Conservation (phyloP, 2,329 filamentous ascomycete genomes). For the Fusarium pilosicola region DNA sequence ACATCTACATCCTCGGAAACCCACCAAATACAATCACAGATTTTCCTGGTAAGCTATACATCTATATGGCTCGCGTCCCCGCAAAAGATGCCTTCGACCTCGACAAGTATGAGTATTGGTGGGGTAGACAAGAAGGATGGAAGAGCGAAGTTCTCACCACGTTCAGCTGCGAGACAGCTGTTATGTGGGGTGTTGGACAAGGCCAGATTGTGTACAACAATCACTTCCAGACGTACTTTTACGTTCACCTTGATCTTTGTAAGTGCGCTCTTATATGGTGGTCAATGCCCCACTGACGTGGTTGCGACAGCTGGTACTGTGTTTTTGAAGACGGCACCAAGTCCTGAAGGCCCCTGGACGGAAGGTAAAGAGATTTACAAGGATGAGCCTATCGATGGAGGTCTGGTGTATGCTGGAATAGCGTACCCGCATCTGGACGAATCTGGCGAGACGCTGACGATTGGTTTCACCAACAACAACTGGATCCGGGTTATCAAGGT, state of each 20-base stretch:
- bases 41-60: slow-evolving; percentile 43
- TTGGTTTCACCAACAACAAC: slow-evolving; percentile 55
- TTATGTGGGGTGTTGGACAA: slow-evolving; percentile 52
- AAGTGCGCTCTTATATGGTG: background rate
- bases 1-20: slow-evolving; percentile 53
- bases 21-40: slow-evolving; percentile 47
- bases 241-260: slow-evolving; percentile 46
- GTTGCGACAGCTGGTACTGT: slow-evolving; percentile 11
- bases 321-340: slow-evolving; percentile 24
- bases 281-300: fast-evolving
- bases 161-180: slow-evolving; percentile 51
- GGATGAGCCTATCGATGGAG: slow-evolving; percentile 46
- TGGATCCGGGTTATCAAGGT: slow-evolving; percentile 51
- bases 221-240: slow-evolving; percentile 49
- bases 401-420: slow-evolving; percentile 50
- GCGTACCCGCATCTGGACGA: slow-evolving; percentile 52
- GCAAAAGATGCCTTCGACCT: slow-evolving; percentile 51
- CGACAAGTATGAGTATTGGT: slow-evolving; percentile 54
- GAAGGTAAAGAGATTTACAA: slow-evolving; percentile 49
- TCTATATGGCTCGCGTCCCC: slow-evolving; percentile 51
- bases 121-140: slow-evolving; percentile 52
- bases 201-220: slow-evolving; percentile 52
- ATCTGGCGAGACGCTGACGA: slow-evolving; percentile 49
- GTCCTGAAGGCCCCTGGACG: slow-evolving; percentile 51
- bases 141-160: slow-evolving; percentile 44